Evolutionary conservation across 2,329 filamentous ascomycete species (phyloP).

Genomic region (Arthrinium phaeospermum): DNA sequence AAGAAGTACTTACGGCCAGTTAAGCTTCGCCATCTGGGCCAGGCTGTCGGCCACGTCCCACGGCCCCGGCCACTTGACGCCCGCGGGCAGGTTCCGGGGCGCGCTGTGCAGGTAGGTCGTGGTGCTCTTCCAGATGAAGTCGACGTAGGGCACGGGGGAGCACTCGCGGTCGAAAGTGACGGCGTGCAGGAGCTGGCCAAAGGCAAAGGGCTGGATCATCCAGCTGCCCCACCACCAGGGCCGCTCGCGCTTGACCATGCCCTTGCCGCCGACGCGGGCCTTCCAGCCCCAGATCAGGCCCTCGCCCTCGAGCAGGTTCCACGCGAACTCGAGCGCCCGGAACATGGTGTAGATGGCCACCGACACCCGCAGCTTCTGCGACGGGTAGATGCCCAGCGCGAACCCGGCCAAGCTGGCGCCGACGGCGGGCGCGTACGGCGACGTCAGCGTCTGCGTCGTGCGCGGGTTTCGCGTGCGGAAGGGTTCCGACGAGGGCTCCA

Average conservation of each 20-base stretch:
- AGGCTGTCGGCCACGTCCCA: constrained; percentile 82
- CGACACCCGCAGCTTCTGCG: constrained; percentile 68
- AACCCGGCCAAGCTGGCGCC: constrained; percentile 88
- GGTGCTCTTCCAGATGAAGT: constrained; percentile 72
- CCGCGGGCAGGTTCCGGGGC: constrained; percentile 70
- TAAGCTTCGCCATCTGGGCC: constrained; percentile 78
- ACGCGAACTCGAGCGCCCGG: constrained; percentile 82
- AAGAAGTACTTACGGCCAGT: constrained; percentile 73
- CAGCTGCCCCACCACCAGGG: constrained; percentile 88
- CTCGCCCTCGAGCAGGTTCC: constrained; percentile 80
- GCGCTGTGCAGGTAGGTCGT: constrained; percentile 78
- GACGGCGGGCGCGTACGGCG: constrained; percentile 83
- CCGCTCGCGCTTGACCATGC: constrained; percentile 62
- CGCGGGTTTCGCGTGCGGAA: constrained; percentile 85
- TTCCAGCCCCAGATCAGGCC: constrained; percentile 69
- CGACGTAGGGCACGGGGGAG: constrained; percentile 47
- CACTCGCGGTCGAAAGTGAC: constrained; percentile 79
- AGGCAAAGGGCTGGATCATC: constrained; percentile 78
- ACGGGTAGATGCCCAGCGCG: constrained; percentile 76
- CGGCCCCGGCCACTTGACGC: constrained; percentile 75
- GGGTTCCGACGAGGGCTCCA: constrained; percentile 78
- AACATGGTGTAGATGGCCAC: constrained; percentile 83
- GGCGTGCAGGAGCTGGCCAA: constrained; percentile 78
- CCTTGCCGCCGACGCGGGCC: constrained; percentile 45
- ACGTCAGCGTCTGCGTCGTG: constrained; percentile 77